Evolutionary conservation across 768 basidiomycete genomes (phyloP), one percentile per base, ranked within the genome.

Genomic region (Tephrocybe sp.): DNA sequence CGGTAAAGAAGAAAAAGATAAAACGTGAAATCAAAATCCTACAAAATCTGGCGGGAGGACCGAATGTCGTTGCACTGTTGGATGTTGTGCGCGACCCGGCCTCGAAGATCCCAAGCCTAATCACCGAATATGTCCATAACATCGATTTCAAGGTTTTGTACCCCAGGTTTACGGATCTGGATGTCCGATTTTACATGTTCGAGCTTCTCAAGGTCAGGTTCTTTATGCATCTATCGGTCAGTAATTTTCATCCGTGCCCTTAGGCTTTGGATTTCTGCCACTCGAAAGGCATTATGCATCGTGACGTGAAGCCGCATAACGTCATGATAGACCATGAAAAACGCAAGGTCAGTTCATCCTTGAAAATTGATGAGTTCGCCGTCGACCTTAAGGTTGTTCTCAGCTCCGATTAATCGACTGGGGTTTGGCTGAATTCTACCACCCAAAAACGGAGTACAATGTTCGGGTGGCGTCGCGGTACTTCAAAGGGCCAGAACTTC

Each of bases 1-100:
- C 96, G 0, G 95, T 98, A 35, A 98, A 98, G 81, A 98, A 98
- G 84, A 98, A 98, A 83, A 98, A 98, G 75, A 98, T 98, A 72
- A 98, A 98, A 74, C 82, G 96, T 56, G 96, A 98, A 73, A 97
- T 98, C 68, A 98, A 98, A 77, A 96, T 98, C 62, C 73, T 98
- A 20, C 93, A 95, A 71, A 97, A 98, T 67, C 78, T 98, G 26
- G 92, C 94, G 0, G 95, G 96, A 20, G 96, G 96, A 5, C 94
- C 94, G 3, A 98, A 98, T 68, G 79, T 98, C 56, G 91, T 98
- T 43, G 87, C 87, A 6, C 77, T 98, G 45, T 76, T 98, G 55
- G 96, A 98, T 65, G 93, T 98, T 59, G 96, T 98, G 54, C 84
- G 96, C 60, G 96, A 98, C 73, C 90, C 88, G 33, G 84, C 91